Evolutionary conservation across 768 basidiomycete genomes (phyloP), one percentile per base, ranked within the genome.

Genomic region (Leccinum boreale): DNA sequence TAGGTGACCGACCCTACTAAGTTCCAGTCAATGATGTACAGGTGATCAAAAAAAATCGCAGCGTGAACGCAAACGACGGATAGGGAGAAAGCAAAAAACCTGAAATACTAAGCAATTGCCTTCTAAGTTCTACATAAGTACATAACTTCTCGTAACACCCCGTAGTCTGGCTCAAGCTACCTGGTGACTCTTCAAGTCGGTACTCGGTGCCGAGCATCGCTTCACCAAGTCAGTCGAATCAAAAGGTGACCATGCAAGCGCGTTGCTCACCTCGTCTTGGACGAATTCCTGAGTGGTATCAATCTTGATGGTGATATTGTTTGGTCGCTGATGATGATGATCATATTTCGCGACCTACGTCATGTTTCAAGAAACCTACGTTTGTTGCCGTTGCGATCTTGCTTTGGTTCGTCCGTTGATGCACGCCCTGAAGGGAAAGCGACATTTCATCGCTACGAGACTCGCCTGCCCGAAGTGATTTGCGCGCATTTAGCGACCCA

Each of bases 401-500:
- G 36, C 36, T 39, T 39, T 36, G 35, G 35, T 36, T 36, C 35
- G 19, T 21, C 60, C 5, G 56, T 64, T 70, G 71, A 8, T 63
- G 65, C 1, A 65, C 59, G 1, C 68, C 70, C 29, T 73, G 70
- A 1, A 73, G 64, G 3, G 68, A 72, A 6, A 73, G 58, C 0
- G 71, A 73, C 70, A 68, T 61, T 15, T 73, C 67, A 21, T 73
- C 70, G 21, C 57, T 65, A 1, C 50, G 55, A 12, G 60, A 58
- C 14, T 56, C 58, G 19, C 56, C 56, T 36, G 14, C 35, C 3
- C 82, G 78, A 58, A 85, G 74, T 65, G 71, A 76, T 55, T 80
- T 81, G 11, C 84, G 75, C 3, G 83, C 83, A 48, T 85, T 85
- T 42, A 85, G 75, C 2, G 83, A 85, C 0, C 84, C 83, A 14